Evolutionary conservation across 2,329 filamentous ascomycete species (phyloP).

Genomic region (Fusarium paranaense): DNA sequence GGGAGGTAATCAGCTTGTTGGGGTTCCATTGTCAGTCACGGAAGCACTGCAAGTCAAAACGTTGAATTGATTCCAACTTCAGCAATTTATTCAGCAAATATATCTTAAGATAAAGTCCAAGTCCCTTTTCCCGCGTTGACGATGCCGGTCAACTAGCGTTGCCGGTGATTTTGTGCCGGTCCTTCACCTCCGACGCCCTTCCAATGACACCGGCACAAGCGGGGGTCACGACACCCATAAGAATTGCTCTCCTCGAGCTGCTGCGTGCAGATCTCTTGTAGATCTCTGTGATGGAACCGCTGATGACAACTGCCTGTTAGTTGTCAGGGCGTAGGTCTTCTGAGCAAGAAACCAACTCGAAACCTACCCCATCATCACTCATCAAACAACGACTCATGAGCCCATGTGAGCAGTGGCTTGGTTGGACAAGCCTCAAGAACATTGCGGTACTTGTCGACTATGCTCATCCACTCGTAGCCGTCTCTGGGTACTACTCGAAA

Average conservation of each 20-base stretch:
- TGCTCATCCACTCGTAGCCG: too few species aligned
- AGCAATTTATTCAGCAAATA: background rate
- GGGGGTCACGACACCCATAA: background rate
- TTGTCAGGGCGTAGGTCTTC: background rate
- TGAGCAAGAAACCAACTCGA: too few species aligned
- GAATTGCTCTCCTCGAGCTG: rapidly evolving
- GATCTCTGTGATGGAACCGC: too few species aligned
- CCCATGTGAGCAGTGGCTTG: too few species aligned
- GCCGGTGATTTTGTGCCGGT: background rate
- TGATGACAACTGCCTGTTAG: background rate
- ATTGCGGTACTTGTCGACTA: too few species aligned
- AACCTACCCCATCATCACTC: too few species aligned
- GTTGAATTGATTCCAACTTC: background rate
- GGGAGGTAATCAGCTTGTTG: background rate
- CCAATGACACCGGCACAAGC: background rate
- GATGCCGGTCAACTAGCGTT: background rate
- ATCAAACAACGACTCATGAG: too few species aligned
- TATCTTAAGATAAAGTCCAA: background rate
- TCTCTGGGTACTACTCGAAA: too few species aligned
- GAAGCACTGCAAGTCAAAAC: background rate
- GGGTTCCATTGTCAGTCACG: background rate
- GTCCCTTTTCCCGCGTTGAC: background rate
- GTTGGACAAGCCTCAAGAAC: too few species aligned
- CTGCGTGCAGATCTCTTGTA: background rate
- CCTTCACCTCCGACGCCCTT: background rate